Base-by-base conservation (phyloP, 1,284 basidiomycete genomes). In the Peniophora sp. region DNA sequence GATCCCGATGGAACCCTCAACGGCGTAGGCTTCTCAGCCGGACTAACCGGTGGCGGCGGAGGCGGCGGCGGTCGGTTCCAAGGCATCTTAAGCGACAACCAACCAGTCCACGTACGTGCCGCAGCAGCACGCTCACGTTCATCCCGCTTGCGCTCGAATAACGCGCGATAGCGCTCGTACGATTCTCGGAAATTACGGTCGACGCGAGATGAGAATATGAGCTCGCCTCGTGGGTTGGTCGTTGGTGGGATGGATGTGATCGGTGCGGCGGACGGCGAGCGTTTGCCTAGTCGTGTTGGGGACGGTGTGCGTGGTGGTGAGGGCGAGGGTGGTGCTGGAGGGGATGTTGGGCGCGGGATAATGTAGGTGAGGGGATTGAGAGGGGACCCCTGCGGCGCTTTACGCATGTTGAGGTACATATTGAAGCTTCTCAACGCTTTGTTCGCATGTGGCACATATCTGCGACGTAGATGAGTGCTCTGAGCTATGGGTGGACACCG, bases 361-460 rank as follows among this genome's bases (percentile, higher is more conserved):
- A 87, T 72, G 59, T 83, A 76, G 9, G 77, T 65, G 27, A 89
- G 69, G 5, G 84, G 85, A 60, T 85, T 84, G 68, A 80, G 74
- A 44, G 74, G 73, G 49, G 86, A 70, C 53, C 71, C 82, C 49
- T 86, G 66, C 0, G 89, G 80, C 1, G 83, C 83, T 57, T 85
- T 83, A 49, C 91, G 85, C 60, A 96, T 90, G 70, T 98, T 98
- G 59, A 99, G 78, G 63, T 94, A 92, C 85, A 99, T 96, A 68
- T 99, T 98, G 67, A 97, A 89, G 23, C 85, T 89, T 23, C 96
- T 81, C 25, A 99, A 73, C 0, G 94, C 85, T 43, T 88, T 82
- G 67, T 99, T 99, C 10, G 95, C 92, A 61, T 98, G 96, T 1
- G 93, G 95, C 17, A 98, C 91, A 63, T 98, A 99, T 71, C 93